These are phyloP conservation scores for Colletotrichum endophyticum DNA, from an alignment of 2,329 filamentous ascomycete species.

Conservation along the genomic window DNA sequence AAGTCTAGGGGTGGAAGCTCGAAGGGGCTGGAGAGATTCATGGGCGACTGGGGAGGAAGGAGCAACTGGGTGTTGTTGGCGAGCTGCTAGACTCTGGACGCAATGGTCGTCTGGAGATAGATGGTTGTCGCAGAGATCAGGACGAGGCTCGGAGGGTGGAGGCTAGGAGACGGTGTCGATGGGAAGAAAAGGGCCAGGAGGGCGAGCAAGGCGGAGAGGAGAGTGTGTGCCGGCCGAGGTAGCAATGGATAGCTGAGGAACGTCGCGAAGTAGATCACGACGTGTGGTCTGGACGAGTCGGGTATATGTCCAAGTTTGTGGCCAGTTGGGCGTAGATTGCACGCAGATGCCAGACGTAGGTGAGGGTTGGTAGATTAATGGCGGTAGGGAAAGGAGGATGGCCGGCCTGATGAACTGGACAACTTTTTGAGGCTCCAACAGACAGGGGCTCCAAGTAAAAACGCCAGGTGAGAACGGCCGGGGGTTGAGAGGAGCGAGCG, in stretches of 20 bases:
- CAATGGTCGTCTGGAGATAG: not conserved
- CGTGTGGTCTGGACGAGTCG: not conserved
- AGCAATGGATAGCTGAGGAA: not conserved
- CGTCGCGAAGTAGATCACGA: not conserved
- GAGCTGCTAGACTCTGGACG: not conserved
- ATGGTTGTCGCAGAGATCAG: not conserved
- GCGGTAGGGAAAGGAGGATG: not conserved
- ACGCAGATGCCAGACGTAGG: slow-evolving; percentile 4
- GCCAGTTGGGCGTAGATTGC: slow-evolving; percentile 8
- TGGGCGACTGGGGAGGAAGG: slow-evolving; percentile 3
- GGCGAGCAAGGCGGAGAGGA: not conserved
- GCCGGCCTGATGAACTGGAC: slow-evolving; percentile 12
- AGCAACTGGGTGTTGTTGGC: not conserved
- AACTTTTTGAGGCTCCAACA: slow-evolving; percentile 20
- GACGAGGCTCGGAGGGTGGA: not conserved
- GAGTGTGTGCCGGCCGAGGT: not conserved
- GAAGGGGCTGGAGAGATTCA: slow-evolving; percentile 15
- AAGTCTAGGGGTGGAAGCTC: slow-evolving; percentile 18
- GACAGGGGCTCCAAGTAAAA: slow-evolving; percentile 18
- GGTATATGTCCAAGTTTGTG: slow-evolving; percentile 10
- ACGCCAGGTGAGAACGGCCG: not conserved
- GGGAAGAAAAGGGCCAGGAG: not conserved
- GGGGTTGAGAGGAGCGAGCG: slow-evolving; percentile 3
- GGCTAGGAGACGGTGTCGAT: not conserved
- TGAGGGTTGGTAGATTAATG: not conserved